Evolutionary conservation across 768 basidiomycete genomes (phyloP).

Genomic region (Pulveroboletus ravenelii): DNA sequence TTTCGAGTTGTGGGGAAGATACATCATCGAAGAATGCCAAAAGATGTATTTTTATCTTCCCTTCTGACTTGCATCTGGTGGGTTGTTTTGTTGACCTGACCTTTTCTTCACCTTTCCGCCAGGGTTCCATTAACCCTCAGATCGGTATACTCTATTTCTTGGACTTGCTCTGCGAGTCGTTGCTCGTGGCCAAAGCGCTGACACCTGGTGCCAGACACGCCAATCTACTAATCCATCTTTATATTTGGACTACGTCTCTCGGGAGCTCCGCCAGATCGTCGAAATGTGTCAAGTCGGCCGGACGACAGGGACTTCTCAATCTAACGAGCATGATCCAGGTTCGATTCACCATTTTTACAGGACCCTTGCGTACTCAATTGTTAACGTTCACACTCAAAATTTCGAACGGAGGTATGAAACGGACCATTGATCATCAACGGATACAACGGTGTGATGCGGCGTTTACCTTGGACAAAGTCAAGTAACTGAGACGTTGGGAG

Average conservation of each 20-base stretch:
- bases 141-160: no score
- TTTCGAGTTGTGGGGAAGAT: constrained; percentile 48
- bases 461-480: constrained; percentile 46
- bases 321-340: constrained; percentile 65
- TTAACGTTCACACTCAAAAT: constrained; percentile 33
- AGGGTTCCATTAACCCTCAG: constrained; percentile 67
- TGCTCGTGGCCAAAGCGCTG: no score
- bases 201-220: constrained; percentile 20
- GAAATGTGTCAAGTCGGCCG: constrained; percentile 75
- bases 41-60: constrained; percentile 47
- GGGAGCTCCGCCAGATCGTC: constrained; percentile 59
- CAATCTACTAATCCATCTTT: no score
- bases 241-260: no score
- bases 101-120: neutral
- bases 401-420: constrained; percentile 72
- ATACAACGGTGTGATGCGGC: constrained; percentile 65
- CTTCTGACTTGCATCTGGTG: neutral
- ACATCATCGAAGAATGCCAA: constrained; percentile 83
- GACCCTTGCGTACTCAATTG: no score
- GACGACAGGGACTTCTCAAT: constrained; percentile 55
- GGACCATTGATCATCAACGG: constrained; percentile 75
- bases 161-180: constrained; percentile 65
- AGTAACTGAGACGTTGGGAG: constrained; percentile 10
- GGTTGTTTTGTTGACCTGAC: neutral
- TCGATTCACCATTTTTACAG: no score